Evolutionary conservation across 495 filamentous ascomycete genomes (phyloP), one percentile per base, ranked within the genome.

Genomic region (Aspergillus panamensis): DNA sequence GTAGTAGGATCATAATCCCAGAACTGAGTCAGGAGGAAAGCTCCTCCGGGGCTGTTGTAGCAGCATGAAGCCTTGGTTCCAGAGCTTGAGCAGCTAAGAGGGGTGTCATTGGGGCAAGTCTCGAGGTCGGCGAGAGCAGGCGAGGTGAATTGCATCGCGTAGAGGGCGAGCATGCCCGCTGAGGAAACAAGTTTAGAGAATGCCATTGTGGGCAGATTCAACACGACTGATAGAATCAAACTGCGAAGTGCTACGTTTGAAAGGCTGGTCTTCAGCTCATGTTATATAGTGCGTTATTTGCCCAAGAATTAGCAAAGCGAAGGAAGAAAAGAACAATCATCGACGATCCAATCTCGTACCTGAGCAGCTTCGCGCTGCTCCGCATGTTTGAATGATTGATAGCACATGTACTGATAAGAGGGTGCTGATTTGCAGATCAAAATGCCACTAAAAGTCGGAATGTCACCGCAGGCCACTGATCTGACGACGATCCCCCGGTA

Each of bases 11-110:
- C 67, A 0, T 81, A 79, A 63, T 93, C 89, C 89, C 89, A 96
- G 76, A 94, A 92, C 62, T 93, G 89, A 14, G 89, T 90, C 65
- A 83, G 81, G 39, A 92, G 74, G 25, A 93, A 69, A 48, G 87
- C 80, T 7, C 90, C 90, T 21, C 89, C 88, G 0, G 87, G 87
- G 49, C 81, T 72, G 56, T 91, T 87, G 70, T 87, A 90, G 75
- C 90, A 94, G 75, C 90, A 93, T 17, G 80, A 80, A 57, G 71
- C 48, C 55, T 66, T 62, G 35, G 67, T 65, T 14, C 53, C 60
- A 14, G 66, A 70, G 60, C 67, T 72, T 8, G 72, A 68, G 60
- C 76, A 78, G 64, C 75, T 78, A 40, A 73, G 60, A 12, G 65
- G 62, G 32, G 51, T 67, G 62, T 67, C 59, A 45, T 52, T 62